A percentile compares a stretch with the other conserved stretches of the same genome.
These are phyloP conservation scores for Beauveria bassiana DNA, from an alignment of 2,329 filamentous ascomycete genomes.

Conservation along the genomic window DNA sequence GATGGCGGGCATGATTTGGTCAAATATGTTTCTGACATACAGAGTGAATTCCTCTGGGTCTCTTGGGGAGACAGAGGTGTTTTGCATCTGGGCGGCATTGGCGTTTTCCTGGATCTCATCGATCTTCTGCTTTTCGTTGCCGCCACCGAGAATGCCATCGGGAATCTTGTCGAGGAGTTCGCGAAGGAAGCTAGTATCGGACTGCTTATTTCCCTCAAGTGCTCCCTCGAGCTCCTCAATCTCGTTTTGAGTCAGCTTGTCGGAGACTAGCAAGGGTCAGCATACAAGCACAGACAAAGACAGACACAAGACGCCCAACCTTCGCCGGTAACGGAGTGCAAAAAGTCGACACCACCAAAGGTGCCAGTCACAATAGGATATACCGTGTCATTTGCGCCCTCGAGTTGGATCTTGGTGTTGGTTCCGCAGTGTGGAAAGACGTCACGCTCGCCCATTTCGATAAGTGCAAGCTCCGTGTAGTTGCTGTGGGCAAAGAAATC, in stretches of 20 bases:
- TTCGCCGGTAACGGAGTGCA: conserved; percentile 75
- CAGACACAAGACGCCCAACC: conserved; percentile 26
- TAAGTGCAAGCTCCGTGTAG: conserved; percentile 70
- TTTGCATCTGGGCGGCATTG: conserved; percentile 65
- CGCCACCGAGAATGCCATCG: conserved; percentile 67
- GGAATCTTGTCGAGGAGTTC: conserved; percentile 77
- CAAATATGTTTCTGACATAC: conserved; percentile 66
- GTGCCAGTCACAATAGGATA: conserved; percentile 86
- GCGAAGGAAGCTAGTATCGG: conserved; percentile 67
- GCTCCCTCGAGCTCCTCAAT: conserved; percentile 83
- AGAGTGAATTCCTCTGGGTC: conserved; percentile 76
- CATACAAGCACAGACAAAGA: not conserved
- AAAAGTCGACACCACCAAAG: conserved; percentile 89
- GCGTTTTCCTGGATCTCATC: conserved; percentile 75
- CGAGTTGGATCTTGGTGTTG: conserved; percentile 60
- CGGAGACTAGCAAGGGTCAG: conserved; percentile 50
- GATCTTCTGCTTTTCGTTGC: conserved; percentile 66
- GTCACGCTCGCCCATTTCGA: conserved; percentile 71
- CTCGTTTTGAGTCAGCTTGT: conserved; percentile 87
- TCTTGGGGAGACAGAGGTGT: conserved; percentile 64
- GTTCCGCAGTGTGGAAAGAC: conserved; percentile 88
- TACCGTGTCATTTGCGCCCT: conserved; percentile 57
- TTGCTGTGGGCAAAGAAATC: conserved; percentile 92
- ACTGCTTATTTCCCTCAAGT: conserved; percentile 55
- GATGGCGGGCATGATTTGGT: conserved; percentile 81